Evolutionary conservation across 495 filamentous ascomycete genomes (phyloP).

Genomic region (Beverwykella pulmonaria): DNA sequence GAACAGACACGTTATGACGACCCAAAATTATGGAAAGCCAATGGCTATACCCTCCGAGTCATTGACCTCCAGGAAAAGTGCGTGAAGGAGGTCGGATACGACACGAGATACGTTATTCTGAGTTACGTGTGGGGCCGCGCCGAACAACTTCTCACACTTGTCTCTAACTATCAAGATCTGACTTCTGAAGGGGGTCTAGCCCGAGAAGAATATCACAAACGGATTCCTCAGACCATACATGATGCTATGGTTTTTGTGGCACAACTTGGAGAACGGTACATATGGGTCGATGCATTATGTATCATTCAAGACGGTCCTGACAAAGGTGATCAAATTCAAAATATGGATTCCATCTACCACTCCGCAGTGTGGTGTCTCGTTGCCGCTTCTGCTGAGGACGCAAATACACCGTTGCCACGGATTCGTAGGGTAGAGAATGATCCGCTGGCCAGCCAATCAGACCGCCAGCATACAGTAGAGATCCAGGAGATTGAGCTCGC

Average conservation of each 20-base stretch:
- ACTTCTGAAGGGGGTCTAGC: too few species aligned
- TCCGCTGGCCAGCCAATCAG: too few species aligned
- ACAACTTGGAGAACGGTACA: slow-evolving; percentile 8
- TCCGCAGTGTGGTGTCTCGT: neutral
- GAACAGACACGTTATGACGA: too few species aligned
- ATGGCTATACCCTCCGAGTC: too few species aligned
- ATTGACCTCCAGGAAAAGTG: too few species aligned
- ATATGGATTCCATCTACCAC: slow-evolving; percentile 9
- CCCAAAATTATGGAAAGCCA: too few species aligned
- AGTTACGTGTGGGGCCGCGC: slow-evolving; percentile 15
- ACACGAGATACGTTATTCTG: slow-evolving; percentile 5
- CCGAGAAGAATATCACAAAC: too few species aligned
- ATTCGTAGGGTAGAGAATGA: neutral
- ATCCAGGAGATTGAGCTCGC: slow-evolving; percentile 4
- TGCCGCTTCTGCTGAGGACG: neutral
- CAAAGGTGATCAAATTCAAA: neutral
- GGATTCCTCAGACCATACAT: slow-evolving; percentile 2
- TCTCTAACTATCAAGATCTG: neutral
- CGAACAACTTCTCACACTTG: neutral
- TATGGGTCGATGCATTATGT: slow-evolving; percentile 12
- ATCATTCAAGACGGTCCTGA: slow-evolving; percentile 4
- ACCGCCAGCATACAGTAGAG: neutral
- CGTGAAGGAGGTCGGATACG: too few species aligned
- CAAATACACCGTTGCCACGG: neutral
- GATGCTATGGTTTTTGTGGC: slow-evolving; percentile 1